Evolutionary conservation across 208 protist genomes (phyloP).

Genomic region (Leishmania aethiopica): DNA sequence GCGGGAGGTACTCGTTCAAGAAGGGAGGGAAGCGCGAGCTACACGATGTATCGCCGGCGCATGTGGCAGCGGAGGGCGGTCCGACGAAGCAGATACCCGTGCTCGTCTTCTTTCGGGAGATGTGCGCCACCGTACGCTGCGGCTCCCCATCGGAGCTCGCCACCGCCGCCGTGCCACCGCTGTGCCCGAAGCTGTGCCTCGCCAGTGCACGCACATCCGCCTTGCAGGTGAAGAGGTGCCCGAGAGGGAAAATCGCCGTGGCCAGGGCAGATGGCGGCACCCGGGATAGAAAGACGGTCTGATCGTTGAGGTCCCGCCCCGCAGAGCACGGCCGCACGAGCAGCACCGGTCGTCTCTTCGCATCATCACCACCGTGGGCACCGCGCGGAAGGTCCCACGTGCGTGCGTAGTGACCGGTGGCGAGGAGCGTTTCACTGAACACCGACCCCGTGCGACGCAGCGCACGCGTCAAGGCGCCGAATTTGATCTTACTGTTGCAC

Average conservation of each 20-base stretch:
- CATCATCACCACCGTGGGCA: neutral
- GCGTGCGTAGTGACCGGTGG: slow-evolving; percentile 85
- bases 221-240: slow-evolving; percentile 73
- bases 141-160: neutral
- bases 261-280: slow-evolving; percentile 35
- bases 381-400: slow-evolving; percentile 26
- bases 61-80: slow-evolving; percentile 6
- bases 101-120: slow-evolving; percentile 68
- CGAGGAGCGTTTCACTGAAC: slow-evolving; percentile 34
- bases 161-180: slow-evolving; percentile 1
- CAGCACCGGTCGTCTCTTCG: slow-evolving; percentile 17
- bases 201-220: slow-evolving; percentile 62
- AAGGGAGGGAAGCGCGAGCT: slow-evolving; percentile 52
- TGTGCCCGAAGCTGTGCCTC: slow-evolving; percentile 7
- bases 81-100: slow-evolving; percentile 86
- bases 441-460: slow-evolving; percentile 16
- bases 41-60: slow-evolving; percentile 9
- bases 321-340: slow-evolving; percentile 64
- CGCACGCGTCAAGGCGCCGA: slow-evolving; percentile 44
- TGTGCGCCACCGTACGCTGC: slow-evolving; percentile 5
- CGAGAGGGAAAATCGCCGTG: slow-evolving; percentile 67
- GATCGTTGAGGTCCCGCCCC: slow-evolving; percentile 71
- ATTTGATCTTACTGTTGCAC: slow-evolving; percentile 82
- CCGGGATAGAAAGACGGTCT: slow-evolving; percentile 71
- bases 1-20: slow-evolving; percentile 62